Percentiles rank a stretch among this genome's conserved stretches.
phyloP scores from a whole-genome alignment of 345 rosid genomes.

The Lenwebbia sp. region DNA sequence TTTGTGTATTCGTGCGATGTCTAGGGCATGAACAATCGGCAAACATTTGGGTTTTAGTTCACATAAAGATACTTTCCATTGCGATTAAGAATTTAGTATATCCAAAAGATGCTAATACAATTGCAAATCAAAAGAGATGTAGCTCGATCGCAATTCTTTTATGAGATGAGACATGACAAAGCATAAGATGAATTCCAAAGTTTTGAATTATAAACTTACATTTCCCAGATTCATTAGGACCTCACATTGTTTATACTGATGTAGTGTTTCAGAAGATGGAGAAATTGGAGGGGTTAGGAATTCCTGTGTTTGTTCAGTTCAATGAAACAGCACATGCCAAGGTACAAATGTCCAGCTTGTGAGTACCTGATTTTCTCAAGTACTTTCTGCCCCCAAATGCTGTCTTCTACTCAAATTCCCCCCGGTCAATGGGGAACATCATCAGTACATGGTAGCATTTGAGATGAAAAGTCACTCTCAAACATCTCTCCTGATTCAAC shows the following conservation, averaged over 20 bases:
- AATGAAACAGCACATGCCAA: slow-evolving; percentile 18
- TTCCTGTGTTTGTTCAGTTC: slow-evolving; percentile 59
- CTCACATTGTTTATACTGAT: neutral
- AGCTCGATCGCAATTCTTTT: neutral
- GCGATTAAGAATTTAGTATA: neutral
- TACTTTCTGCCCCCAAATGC: neutral
- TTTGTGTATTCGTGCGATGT: neutral
- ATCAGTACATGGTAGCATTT: neutral
- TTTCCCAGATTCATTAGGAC: neutral
- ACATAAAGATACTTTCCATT: neutral
- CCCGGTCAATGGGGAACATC: neutral
- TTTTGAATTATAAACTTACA: neutral
- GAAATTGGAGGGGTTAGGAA: slow-evolving; percentile 41
- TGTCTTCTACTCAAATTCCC: neutral
- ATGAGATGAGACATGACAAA: neutral
- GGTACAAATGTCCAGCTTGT: neutral
- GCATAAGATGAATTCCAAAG: neutral
- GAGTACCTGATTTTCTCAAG: neutral
- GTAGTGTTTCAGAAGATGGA: slow-evolving; percentile 51
- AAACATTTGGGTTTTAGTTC: neutral
- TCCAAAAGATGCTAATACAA: neutral
- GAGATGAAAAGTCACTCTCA: neutral
- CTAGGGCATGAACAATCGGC: neutral
- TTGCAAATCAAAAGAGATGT: neutral
- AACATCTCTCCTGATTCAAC: neutral